Base-by-base conservation (phyloP, 495 filamentous ascomycete genomes). In the Arthonia radiata region DNA sequence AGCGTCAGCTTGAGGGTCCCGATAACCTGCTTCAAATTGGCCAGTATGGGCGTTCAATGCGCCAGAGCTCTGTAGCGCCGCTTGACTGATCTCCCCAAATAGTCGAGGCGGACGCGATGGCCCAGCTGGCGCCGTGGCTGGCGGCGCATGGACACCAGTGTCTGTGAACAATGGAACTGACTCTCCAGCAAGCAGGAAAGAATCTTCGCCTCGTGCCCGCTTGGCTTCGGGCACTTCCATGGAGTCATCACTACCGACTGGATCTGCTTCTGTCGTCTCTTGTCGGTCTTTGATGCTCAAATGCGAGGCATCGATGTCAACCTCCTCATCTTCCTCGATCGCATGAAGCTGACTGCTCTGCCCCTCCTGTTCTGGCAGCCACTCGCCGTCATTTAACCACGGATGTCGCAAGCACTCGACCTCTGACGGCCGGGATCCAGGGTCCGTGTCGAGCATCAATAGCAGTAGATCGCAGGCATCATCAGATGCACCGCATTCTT, bases 71-170 rank as follows among this genome's bases (percentile, higher is more conserved):
- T 63, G 58, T 3, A 86, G 42, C 7, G 63, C 70, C 4, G 77
- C 77, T 8, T 54, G 43, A 15, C 64, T 65, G 26, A 92, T 70
- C 44, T 91, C 79, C 1, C 81, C 80, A 49, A 83, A 90, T 3
- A 91, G 54, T 16, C 70, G 65, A 27, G 23, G 18, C 15, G 19
- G n/a, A 9, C 28, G 29, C 16, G 15, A 22, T 13, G 13, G 32
- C 17, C 22, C 26, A 12, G 33, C 33, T 14, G 33, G 7, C 12
- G 33, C 23, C 4, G 37, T 25, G 17, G 10, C 27, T 22, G 49
- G 47, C 8, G 44, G 27, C 5, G 41, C 38, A 19, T 49, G 44
- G 5, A 29, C 34, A 9, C 47, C 46, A 23, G 43, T 40, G 11
- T 50, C 47, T 23, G 41, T 42, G 10, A 19, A 45, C 32, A 25